Evolutionary conservation across 768 basidiomycete genomes (phyloP).

Genomic region (Psilocybe tampanensis): DNA sequence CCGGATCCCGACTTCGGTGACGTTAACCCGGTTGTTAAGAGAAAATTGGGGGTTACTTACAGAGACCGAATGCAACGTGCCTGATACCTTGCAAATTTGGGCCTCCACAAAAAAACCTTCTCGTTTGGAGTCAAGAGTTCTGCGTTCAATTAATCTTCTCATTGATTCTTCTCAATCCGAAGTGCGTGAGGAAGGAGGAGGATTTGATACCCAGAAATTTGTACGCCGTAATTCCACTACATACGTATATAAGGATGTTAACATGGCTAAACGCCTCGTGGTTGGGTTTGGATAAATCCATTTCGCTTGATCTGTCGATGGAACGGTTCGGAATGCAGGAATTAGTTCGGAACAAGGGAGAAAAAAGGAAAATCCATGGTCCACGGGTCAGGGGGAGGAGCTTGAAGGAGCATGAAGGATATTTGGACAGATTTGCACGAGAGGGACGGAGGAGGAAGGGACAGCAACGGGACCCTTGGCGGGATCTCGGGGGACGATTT

Average conservation of each 20-base stretch:
- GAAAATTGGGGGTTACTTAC: neutral
- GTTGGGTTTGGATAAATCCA: neutral
- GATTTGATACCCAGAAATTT: no score
- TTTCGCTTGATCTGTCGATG: neutral
- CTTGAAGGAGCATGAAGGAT: no score
- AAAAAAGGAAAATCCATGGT: neutral
- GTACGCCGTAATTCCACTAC: neutral
- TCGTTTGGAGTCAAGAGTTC: no score
- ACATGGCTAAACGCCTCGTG: neutral
- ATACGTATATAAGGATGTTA: neutral
- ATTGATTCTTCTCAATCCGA: no score
- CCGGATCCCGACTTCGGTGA: neutral
- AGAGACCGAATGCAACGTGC: neutral
- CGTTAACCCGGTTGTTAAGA: neutral
- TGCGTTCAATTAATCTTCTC: no score
- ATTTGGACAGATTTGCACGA: neutral
- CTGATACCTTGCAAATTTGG: neutral
- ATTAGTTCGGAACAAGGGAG: neutral
- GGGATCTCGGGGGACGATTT: slow-evolving; percentile 6
- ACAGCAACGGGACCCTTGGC: slow-evolving; percentile 3
- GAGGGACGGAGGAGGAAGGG: neutral
- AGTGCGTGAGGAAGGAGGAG: no score
- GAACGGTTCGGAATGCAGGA: neutral
- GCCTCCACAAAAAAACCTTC: neutral
- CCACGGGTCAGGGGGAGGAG: neutral